Conservation (phyloP, 2,329 filamentous ascomycete species). For the Apiospora malaysiana region DNA sequence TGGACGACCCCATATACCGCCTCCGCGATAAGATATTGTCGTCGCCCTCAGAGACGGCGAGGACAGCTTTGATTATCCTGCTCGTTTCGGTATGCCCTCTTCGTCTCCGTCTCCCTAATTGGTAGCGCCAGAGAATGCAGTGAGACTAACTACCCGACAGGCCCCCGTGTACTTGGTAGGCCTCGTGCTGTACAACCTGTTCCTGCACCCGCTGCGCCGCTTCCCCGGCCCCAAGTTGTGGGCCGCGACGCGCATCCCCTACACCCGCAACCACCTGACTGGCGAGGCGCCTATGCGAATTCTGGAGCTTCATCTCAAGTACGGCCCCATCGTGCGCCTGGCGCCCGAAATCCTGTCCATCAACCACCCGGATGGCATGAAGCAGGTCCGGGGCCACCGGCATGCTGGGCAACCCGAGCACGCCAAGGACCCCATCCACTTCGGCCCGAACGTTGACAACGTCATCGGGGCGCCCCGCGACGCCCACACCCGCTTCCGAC, state of each 20-base stretch:
- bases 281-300: conserved; percentile 23
- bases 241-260: conserved; percentile 24
- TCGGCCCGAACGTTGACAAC: neutral
- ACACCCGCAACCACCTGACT: conserved; percentile 1
- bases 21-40: neutral
- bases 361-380: neutral
- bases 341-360: neutral
- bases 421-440: neutral
- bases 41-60: neutral
- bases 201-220: conserved; percentile 32
- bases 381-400: neutral
- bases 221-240: conserved; percentile 32
- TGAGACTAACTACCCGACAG: neutral
- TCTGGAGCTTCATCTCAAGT: conserved; percentile 13
- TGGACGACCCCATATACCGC: neutral
- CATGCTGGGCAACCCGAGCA: neutral
- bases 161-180: neutral
- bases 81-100: neutral
- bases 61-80: neutral
- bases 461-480: neutral
- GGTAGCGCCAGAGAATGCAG: neutral
- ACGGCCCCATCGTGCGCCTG: conserved; percentile 15
- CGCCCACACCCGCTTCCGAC: neutral
- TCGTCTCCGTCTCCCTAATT: too few species aligned
- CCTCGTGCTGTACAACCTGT: conserved; percentile 29